A percentile compares a stretch with the other conserved stretches of the same genome.
Conservation (phyloP, 2,329 filamentous ascomycete species). For the Aureobasidium sp. region DNA sequence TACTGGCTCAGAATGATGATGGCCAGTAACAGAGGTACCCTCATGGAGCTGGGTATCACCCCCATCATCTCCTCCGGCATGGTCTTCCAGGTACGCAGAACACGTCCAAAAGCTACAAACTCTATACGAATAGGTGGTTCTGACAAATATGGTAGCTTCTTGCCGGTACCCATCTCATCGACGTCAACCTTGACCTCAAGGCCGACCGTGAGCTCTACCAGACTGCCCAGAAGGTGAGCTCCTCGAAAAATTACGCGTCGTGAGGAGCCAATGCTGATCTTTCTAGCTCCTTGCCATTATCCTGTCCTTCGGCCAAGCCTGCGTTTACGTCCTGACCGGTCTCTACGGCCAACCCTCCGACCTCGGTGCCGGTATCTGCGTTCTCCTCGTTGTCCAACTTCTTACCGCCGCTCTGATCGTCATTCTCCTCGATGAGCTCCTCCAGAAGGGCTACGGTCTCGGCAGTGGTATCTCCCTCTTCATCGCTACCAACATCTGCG, state of each 20-base stretch:
- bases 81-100: conserved; percentile 70
- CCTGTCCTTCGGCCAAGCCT: conserved; percentile 92
- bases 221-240: conserved; percentile 75
- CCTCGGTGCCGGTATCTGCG: conserved; percentile 94
- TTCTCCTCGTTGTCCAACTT: conserved; percentile 95
- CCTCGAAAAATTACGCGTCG: neutral
- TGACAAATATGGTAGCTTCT: conserved; percentile 53
- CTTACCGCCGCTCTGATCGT: conserved; percentile 97
- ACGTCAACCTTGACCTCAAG: conserved; percentile 99
- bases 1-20: conserved; percentile 99
- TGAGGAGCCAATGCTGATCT: neutral
- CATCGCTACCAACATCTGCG: conserved; percentile 99
- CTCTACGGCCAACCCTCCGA: conserved; percentile 96
- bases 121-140: neutral
- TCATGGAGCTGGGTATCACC: conserved; percentile 52
- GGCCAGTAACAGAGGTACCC: conserved; percentile 69
- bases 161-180: conserved; percentile 97
- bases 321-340: conserved; percentile 95
- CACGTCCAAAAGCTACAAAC: neutral
- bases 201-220: conserved; percentile 99
- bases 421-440: conserved; percentile 96
- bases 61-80: conserved; percentile 99
- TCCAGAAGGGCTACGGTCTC: conserved; percentile 98
- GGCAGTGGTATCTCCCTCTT: conserved; percentile 98
- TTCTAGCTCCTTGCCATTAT: conserved; percentile 74